These are phyloP conservation scores for Triangularia verruculosa DNA, from an alignment of 2,329 filamentous ascomycete species.

Conservation along the genomic window DNA sequence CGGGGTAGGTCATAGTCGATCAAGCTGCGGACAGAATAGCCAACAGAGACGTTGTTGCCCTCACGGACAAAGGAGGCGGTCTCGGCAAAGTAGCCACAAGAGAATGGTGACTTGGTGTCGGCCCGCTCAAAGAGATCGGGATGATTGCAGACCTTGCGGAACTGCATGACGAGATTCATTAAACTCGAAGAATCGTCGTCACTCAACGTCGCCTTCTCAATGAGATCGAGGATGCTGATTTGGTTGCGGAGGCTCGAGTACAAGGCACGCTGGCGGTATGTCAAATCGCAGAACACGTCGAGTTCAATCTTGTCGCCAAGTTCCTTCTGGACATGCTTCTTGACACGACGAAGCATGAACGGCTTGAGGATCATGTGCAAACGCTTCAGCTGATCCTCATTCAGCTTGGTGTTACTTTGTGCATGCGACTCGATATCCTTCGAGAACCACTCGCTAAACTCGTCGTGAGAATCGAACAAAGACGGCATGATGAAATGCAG, in stretches of 20 bases:
- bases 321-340: slow-evolving; percentile 99
- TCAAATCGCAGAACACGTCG: slow-evolving; percentile 94
- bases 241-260: slow-evolving; percentile 92
- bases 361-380: slow-evolving; percentile 99
- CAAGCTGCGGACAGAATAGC: slow-evolving; percentile 81
- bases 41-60: slow-evolving; percentile 72
- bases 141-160: slow-evolving; percentile 98
- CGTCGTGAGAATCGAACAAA: slow-evolving; percentile 89
- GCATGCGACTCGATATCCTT: slow-evolving; percentile 98
- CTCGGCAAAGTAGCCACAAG: slow-evolving; percentile 84
- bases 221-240: slow-evolving; percentile 97
- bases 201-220: slow-evolving; percentile 92
- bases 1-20: slow-evolving; percentile 83
- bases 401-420: slow-evolving; percentile 98
- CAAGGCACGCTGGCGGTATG: slow-evolving; percentile 90
- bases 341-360: slow-evolving; percentile 98
- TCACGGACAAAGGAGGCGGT: slow-evolving; percentile 94
- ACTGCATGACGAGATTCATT: slow-evolving; percentile 99
- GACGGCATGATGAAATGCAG: slow-evolving; percentile 99
- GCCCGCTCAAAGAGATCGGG: slow-evolving; percentile 95
- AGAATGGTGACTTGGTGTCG: slow-evolving; percentile 83
- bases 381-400: slow-evolving; percentile 94
- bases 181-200: slow-evolving; percentile 94
- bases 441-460: slow-evolving; percentile 92
- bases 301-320: slow-evolving; percentile 97